Evolutionary conservation across 2,329 filamentous ascomycete genomes (phyloP), one percentile per base, ranked within the genome.

Genomic region (Claviceps sorghi): DNA sequence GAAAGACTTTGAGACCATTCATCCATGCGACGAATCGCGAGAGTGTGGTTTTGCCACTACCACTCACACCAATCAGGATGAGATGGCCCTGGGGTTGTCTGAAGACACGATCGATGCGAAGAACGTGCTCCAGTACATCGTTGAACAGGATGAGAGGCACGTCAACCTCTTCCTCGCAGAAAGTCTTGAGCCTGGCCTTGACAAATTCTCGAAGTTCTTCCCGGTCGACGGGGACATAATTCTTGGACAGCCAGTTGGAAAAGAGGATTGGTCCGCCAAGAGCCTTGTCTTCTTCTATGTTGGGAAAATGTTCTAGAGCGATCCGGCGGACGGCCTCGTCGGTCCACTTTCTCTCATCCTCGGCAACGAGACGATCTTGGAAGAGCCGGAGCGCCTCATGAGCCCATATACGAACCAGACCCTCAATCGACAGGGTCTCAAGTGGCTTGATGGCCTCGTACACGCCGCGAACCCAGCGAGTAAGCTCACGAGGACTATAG

Each of bases 1-100:
- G 93, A 77, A 96, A 98, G 42, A 98, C 90, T 66, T 91, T 95
- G 55, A 99, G 77, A 54, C 94, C 94, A 63, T 98, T 99, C 93
- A 98, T 98, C 93, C 93, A 99, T 47, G 93, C 93, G 55, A 98
- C 93, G 58, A 99, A 99, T 53, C 94, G 85, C 34, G 94, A 97
- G 13, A 99, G 72, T 0, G 93, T 99, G 4, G 93, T 99, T 75
- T 99, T 99, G 69, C 93, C 93, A 74, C 88, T 95, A 59, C 93
- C 94, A 66, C 93, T 98, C 52, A 98, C 93, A 73, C 93, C 93
- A 61, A 99, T 98, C 53, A 99, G 77, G 59, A 99, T 98, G 56
- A 99, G 76, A 77, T 99, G 93, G 52, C 93, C 93, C 66, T 99
- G 93, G 1, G 94, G 93, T 65, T 99, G 93, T 62, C 94, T 81